Base-by-base conservation (phyloP, 2,329 filamentous ascomycete species). In the Raffaelea ambrosiae region DNA sequence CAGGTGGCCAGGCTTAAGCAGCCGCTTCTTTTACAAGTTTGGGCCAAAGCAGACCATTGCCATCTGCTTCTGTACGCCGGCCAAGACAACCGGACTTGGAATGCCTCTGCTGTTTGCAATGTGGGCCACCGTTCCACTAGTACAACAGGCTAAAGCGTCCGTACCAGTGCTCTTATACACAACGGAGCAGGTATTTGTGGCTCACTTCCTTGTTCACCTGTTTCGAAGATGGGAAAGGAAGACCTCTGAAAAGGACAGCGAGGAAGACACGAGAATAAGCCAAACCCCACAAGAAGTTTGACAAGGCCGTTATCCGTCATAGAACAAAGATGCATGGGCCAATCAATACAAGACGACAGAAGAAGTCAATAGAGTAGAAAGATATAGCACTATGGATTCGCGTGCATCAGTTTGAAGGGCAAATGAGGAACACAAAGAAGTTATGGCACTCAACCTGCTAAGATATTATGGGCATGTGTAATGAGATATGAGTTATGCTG, bases 21-120 rank as follows among this genome's bases (percentile, higher is more conserved):
- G 40, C 16, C 10, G 23, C 16, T 43, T 44, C 10, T 22, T 41
- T n/a, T 11, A 33, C 33, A 22, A 76, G 49, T 79, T 86, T 55
- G 76, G 83, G 0, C 40, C 48, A 2, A 13, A 9, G 3, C 14
- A 40, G 33, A 36, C 44, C 14, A 76, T 87, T 44, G 82, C 84
- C 0, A 77, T 86, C 14, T 86, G 83, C 55, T 87, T 87, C 62
- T 86, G 83, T 56, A 81, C 79, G 22, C 82, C 84, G 0, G 83
- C 83, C 14, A 88, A 88, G 63, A 86, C 83, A 3, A 82, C 83
- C 1, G 81, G 78, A 3, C 69, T 88, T 49, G 83, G 83, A 0
- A 83, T 88, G 8, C 84, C 84, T 0, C 60, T 88, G 23, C 72
- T 79, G 44, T 77, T 78, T 29, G 77, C 83, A 50, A 86, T 88